Evolutionary conservation across 176 grass and related monocot genomes (phyloP).

Genomic region (Zoysia japonica): DNA sequence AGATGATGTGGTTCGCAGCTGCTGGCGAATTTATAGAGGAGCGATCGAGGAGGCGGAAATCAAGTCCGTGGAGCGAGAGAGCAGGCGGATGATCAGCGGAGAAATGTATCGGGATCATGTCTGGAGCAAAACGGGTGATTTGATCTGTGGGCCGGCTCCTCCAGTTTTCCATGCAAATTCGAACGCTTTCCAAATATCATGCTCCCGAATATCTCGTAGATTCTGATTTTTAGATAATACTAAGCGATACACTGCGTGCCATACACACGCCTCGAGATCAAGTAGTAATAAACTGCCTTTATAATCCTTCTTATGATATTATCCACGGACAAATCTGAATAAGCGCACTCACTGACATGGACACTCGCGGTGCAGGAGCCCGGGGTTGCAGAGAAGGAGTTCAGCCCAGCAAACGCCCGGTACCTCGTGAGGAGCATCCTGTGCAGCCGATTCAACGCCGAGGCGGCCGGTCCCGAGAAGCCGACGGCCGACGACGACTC

Average conservation of each 20-base stretch:
- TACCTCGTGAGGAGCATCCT: slow-evolving; percentile 16
- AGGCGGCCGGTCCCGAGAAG: background rate
- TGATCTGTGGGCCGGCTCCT: background rate
- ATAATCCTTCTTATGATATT: background rate
- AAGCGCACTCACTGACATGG: too few relatives aligned
- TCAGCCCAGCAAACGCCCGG: slow-evolving; percentile 29
- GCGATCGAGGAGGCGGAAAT: background rate
- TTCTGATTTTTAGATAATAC: background rate
- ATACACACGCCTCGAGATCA: background rate
- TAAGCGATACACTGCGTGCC: background rate
- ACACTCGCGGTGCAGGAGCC: slow-evolving; percentile 38
- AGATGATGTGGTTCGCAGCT: fast-evolving
- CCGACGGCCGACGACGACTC: background rate
- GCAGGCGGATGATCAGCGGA: background rate
- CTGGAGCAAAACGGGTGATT: background rate
- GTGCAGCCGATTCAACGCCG: slow-evolving; percentile 16
- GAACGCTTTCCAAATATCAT: background rate
- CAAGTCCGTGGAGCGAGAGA: background rate
- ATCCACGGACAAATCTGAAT: too few relatives aligned
- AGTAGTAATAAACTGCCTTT: background rate
- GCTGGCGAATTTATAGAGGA: background rate
- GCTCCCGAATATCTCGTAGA: background rate
- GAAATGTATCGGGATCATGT: slow-evolving; percentile 12
- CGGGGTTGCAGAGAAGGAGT: slow-evolving; percentile 43
- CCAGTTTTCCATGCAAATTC: background rate